Conservation (phyloP, 768 basidiomycete genomes). For the Kwoniella mangroviensis region DNA sequence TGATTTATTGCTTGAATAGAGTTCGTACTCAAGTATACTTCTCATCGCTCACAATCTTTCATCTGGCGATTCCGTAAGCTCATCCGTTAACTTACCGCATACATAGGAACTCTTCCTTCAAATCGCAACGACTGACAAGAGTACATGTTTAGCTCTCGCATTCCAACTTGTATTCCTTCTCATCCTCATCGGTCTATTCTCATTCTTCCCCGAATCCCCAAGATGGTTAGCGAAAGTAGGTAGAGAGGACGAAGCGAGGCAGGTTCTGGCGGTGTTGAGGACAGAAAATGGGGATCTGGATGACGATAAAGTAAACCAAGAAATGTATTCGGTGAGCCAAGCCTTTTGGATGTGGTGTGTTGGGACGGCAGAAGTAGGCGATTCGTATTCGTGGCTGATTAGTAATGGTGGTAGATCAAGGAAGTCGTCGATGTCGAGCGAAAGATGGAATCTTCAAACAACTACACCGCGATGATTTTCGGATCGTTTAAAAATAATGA, state of each 20-base stretch:
- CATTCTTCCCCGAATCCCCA: conserved; percentile 46
- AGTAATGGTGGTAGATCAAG: conserved; percentile 24
- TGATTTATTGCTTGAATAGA: background rate
- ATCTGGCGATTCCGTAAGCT: conserved; percentile 35
- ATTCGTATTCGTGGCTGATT: background rate
- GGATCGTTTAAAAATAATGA: background rate
- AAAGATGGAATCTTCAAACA: conserved; percentile 12
- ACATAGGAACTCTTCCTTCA: no score
- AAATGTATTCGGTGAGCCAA: conserved; percentile 29
- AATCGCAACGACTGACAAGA: no score
- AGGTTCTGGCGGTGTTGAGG: conserved; percentile 25
- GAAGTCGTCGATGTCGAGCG: conserved; percentile 40
- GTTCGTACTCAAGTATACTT: conserved; percentile 28
- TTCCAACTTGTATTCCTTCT: conserved; percentile 45
- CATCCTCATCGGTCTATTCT: conserved; percentile 27
- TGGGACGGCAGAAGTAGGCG: no score
- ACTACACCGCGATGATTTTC: conserved; percentile 31
- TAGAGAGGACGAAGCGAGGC: conserved; percentile 31
- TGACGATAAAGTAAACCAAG: conserved; percentile 18
- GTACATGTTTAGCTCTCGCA: conserved; percentile 28
- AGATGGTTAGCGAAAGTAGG: conserved; percentile 48
- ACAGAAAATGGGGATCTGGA: conserved; percentile 23
- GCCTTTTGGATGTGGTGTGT: no score
- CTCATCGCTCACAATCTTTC: conserved; percentile 23
- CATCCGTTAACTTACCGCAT: background rate